Base-by-base conservation (phyloP, 208 protist genomes). In the Borovskyia barvae region DNA sequence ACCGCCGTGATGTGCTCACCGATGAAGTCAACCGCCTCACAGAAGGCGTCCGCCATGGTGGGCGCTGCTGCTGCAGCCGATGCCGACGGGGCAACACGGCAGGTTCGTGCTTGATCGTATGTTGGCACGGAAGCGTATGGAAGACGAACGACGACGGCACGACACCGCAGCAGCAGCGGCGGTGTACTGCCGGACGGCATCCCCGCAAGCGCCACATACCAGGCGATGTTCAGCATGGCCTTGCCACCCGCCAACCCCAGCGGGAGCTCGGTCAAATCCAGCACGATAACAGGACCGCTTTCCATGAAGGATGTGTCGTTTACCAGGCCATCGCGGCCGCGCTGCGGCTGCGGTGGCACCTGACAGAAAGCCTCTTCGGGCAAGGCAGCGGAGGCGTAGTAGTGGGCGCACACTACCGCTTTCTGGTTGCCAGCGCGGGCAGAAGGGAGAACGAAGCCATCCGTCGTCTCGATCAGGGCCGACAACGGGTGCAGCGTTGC, bases 391-490 rank as follows among this genome's bases (percentile, higher is more conserved):
- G 59, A 2, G 33, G 54, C n/a, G 48, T 77, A 83, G 68, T 92
- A 85, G 60, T 89, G 85, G 20, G 81, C 72, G 39, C 72, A 76
- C 33, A 92, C 85, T 3, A 85, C 58, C 4, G 73, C 59, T 24
- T 68, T 80, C 0, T 51, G 28, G 17, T 59, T 66, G 40, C 72
- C 78, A 20, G 5, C 14, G 15, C 56, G 63, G 17, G 32, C 2
- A 0, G 71, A 76, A 24, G 79, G 66, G 11, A 61, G 67, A 32
- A 33, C 49, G 57, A 82, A 90, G 39, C 55, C 51, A 14, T 49
- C 37, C 0, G 46, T 66, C 9, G 30, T 41, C 15, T n/a, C 39
- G 5, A 8, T 3, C 55, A 66, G 8, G n/a, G 63, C 30, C 1
- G 57, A 6, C 30, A 66, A 47, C 35, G 36, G 26, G 36, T 7